Percentiles rank a stretch among this genome's conserved stretches.
These are phyloP conservation scores for Phytophthora rubi DNA, from an alignment of 352 stramenopile genomes.

Conservation along the genomic window DNA sequence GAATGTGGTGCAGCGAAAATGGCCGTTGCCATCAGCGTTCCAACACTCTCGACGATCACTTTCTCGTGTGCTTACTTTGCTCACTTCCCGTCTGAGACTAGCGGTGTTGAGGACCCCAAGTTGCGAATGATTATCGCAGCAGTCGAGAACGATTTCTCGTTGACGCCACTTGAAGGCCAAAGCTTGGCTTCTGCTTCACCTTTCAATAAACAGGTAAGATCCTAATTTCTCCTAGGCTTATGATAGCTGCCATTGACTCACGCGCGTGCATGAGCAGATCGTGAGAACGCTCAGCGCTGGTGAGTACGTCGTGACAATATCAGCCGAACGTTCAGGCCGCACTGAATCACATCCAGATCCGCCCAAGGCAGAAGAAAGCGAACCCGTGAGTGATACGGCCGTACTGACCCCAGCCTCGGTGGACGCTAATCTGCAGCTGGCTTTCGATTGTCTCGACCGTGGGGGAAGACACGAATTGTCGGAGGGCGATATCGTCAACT, in stretches of 20 bases:
- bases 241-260: not conserved
- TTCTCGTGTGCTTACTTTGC: constrained; percentile 16
- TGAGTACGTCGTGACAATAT: constrained; percentile 51
- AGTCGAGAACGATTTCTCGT: constrained; percentile 36
- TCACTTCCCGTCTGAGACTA: not conserved
- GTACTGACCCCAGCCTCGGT: constrained; percentile 19
- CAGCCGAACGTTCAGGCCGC: constrained; percentile 9
- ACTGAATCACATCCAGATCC: constrained; percentile 15
- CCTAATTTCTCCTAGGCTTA: not conserved
- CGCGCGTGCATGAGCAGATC: constrained; percentile 20
- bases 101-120: not conserved
- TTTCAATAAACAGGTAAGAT: constrained; percentile 22
- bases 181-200: not conserved
- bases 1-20: constrained; percentile 7
- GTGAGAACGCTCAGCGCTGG: constrained; percentile 41
- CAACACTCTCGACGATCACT: constrained; percentile 26
- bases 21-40: constrained; percentile 26
- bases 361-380: not conserved
- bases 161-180: constrained; percentile 6
- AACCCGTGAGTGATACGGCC: not conserved
- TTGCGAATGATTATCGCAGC: constrained; percentile 25
- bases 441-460: constrained; percentile 56
- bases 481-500: constrained; percentile 29
- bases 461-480: constrained; percentile 43
- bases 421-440: constrained; percentile 44